Evolutionary conservation across 495 filamentous ascomycete species (phyloP), one percentile per base, ranked within the genome.

Genomic region (Lasiosphaeria hispida): DNA sequence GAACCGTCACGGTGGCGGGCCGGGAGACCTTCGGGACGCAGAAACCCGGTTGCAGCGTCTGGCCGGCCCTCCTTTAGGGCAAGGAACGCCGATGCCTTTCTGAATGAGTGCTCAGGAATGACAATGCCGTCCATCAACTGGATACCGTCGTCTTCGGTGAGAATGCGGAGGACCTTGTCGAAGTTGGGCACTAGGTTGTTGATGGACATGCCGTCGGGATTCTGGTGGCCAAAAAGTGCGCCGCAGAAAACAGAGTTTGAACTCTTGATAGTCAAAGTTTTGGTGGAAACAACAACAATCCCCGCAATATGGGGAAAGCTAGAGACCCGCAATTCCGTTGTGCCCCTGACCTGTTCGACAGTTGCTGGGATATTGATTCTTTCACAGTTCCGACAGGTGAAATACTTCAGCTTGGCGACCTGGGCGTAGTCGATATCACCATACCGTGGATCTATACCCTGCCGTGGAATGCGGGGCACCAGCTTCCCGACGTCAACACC

Each of bases 221-320:
- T 86, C 61, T 88, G 81, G 67, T 93, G 85, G 18, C 95, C 94
- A 68, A 98, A 97, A 1, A 98, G 77, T 0, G 92, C 91, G 7
- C 90, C 85, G 1, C 90, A 94, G 69, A 98, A 96, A 15, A 95
- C 93, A 7, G 91, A 88, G 69, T 98, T 98, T 1, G 91, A 91
- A 72, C 92, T 96, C 49, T 87, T 88, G 64, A 98, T 91, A 18
- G 81, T 80, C 48, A 97, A 76, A 1, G 80, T 86, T 9, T 86
- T 71, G 0, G 95, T 85, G 14, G 86, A 87, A 2, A 97, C 75
- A 3, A 97, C 94, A 69, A 98, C 85, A 65, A 98, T 96, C 36
- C 94, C 94, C 43, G 94, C 95, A 66, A 98, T 96, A 66, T 98
- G 92, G 7, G 94, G 94, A 52, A 96, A 96, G 66, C 91, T 95